Percentiles rank a stretch among this genome's conserved stretches.
Evolutionary conservation across 139 green algal species (phyloP).

Genomic region (Coelastrella sp.): DNA sequence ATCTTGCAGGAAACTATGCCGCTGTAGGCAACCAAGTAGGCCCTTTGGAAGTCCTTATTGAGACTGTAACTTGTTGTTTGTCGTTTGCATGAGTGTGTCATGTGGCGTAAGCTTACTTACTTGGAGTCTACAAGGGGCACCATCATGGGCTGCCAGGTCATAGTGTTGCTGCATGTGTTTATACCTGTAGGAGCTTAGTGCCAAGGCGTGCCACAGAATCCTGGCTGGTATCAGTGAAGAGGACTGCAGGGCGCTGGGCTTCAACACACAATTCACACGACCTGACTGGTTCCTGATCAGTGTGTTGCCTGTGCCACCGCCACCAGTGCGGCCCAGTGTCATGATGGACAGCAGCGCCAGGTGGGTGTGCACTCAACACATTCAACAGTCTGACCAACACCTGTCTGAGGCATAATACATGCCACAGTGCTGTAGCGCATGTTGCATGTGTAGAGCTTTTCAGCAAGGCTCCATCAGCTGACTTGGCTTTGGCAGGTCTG

Average conservation of each 20-base stretch:
- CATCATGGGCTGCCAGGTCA: no score
- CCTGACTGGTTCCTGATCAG: conserved; percentile 97
- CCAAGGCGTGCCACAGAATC: conserved; percentile 88
- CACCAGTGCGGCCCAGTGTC: conserved; percentile 87
- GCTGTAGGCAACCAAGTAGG: conserved; percentile 39
- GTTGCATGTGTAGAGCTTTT: no score
- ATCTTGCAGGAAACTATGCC: conserved; percentile 47
- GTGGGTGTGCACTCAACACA: neutral
- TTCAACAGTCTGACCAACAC: no score
- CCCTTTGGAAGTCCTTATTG: neutral
- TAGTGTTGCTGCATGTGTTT: no score
- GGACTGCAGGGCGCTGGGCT: conserved; percentile 91
- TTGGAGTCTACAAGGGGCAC: no score
- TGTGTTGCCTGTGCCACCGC: conserved; percentile 95
- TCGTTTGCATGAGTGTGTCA: no score
- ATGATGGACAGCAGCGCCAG: conserved; percentile 90
- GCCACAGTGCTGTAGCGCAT: no score
- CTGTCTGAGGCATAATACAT: no score
- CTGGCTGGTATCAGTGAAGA: conserved; percentile 92
- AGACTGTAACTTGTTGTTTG: no score
- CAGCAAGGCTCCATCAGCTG: no score
- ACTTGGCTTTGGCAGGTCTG: no score
- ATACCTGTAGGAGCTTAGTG: conserved; percentile 83
- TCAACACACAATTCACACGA: conserved; percentile 83
- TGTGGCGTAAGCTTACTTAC: no score